phyloP scores from a whole-genome alignment of 1,284 basidiomycete species.

The Sanghuangporus weigelae region DNA sequence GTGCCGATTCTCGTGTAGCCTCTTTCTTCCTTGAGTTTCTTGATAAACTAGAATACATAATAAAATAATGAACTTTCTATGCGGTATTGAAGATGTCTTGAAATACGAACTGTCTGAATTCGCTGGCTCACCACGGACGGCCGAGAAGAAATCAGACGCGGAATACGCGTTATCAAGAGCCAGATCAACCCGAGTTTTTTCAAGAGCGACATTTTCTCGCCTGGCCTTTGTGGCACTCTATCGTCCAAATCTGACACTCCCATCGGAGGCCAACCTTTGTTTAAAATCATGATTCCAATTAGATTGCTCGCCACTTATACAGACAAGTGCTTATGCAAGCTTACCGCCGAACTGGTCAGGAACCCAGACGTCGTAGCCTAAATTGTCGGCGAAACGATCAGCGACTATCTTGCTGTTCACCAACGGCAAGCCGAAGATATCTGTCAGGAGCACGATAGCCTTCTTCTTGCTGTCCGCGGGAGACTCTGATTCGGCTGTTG shows the following conservation, averaged over 20 bases:
- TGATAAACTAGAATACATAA: constrained; percentile 39
- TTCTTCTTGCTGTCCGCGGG: constrained; percentile 16
- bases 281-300: constrained; percentile 17
- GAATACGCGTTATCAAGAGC: constrained; percentile 29
- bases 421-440: constrained; percentile 52
- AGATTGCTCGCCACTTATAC: constrained; percentile 20
- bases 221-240: constrained; percentile 36
- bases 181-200: constrained; percentile 31
- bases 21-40: constrained; percentile 42
- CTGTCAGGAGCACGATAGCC: constrained; percentile 53
- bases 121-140: constrained; percentile 36
- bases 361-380: constrained; percentile 59
- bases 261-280: constrained; percentile 39
- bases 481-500: neutral
- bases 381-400: constrained; percentile 46
- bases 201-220: constrained; percentile 31
- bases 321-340: constrained; percentile 10
- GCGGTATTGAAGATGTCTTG: neutral
- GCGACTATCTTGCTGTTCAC: constrained; percentile 61
- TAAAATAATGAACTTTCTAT: neutral
- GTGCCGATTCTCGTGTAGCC: constrained; percentile 55
- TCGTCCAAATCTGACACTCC: constrained; percentile 30
- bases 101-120: constrained; percentile 27
- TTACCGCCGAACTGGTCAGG: constrained; percentile 47
- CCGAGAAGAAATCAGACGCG: constrained; percentile 32